phyloP scores from a whole-genome alignment of 2,329 filamentous ascomycete species.

The Claviceps humidiphila region DNA sequence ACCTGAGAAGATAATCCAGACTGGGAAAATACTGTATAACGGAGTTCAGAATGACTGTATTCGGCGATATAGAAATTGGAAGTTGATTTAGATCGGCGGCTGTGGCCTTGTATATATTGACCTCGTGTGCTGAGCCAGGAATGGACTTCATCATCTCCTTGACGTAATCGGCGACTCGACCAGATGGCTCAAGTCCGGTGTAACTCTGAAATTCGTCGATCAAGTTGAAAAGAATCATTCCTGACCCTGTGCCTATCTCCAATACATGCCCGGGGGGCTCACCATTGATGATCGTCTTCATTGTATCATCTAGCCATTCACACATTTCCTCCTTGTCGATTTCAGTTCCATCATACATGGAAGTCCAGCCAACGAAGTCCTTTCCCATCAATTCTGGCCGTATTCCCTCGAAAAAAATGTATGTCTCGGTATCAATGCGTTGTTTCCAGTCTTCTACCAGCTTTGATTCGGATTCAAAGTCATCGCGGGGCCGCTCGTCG shows the following conservation, averaged over 20 bases:
- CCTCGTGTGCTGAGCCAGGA: conserved; percentile 6
- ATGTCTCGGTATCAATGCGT: not conserved
- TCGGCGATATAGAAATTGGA: not conserved
- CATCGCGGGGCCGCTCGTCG: not conserved
- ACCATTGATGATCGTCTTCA: conserved; percentile 10
- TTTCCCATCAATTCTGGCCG: conserved; percentile 9
- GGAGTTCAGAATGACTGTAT: conserved; percentile 15
- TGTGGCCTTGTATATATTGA: not conserved
- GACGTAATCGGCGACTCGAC: conserved; percentile 11
- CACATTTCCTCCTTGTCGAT: conserved; percentile 17
- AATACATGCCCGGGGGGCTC: conserved; percentile 8
- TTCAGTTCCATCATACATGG: conserved; percentile 16
- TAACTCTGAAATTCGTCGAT: conserved; percentile 10
- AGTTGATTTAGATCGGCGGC: not conserved
- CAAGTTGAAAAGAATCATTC: conserved; percentile 21
- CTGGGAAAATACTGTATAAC: conserved; percentile 17
- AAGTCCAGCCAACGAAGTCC: conserved; percentile 20
- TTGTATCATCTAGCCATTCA: conserved; percentile 20
- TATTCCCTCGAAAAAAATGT: not conserved
- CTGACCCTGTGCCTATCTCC: conserved; percentile 18
- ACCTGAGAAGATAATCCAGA: conserved; percentile 11
- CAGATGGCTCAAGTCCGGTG: conserved; percentile 16
- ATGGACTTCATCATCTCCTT: conserved; percentile 5
- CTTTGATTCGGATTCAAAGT: not conserved
- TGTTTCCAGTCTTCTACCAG: not conserved